phyloP scores from a whole-genome alignment of 371 early-diverging fungal species.

The Mortierella sp. region DNA sequence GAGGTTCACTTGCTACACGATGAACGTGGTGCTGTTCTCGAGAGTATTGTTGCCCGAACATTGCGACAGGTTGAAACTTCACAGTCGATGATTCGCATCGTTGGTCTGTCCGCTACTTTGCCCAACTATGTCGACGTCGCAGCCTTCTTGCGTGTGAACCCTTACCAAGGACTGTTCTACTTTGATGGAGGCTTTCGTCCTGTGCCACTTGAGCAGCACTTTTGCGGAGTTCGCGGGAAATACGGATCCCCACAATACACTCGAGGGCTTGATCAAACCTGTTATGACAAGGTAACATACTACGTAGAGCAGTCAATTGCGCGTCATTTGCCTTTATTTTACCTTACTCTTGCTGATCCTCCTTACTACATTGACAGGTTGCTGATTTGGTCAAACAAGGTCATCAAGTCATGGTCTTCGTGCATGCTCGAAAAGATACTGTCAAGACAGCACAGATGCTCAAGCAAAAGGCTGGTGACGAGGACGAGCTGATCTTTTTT shows the following conservation, averaged over 20 bases:
- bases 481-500: conserved; percentile 84
- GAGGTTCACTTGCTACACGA: conserved; percentile 99
- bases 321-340: too few species aligned
- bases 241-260: conserved; percentile 93
- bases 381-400: too few species aligned
- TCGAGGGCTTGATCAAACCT: conserved; percentile 94
- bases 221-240: conserved; percentile 92
- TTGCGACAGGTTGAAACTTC: conserved; percentile 91
- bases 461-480: conserved; percentile 92
- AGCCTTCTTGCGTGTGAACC: conserved; percentile 92
- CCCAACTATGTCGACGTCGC: conserved; percentile 99
- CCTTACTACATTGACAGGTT: too few species aligned
- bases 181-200: conserved; percentile 96
- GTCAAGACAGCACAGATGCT: conserved; percentile 92
- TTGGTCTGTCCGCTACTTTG: conserved; percentile 98
- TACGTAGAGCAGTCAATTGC: conserved; percentile 73
- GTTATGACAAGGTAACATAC: conserved; percentile 93
- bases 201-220: conserved; percentile 95
- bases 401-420: conserved; percentile 97
- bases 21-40: conserved; percentile 98
- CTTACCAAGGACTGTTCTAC: conserved; percentile 85
- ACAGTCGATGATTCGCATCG: conserved; percentile 92
- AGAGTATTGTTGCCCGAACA: conserved; percentile 95
- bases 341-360: too few species aligned
- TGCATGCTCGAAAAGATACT: conserved; percentile 98